A percentile compares a stretch with the other conserved stretches of the same genome.
These are phyloP conservation scores for Salix koriyanagi DNA, from an alignment of 345 rosid species.

Conservation along the genomic window DNA sequence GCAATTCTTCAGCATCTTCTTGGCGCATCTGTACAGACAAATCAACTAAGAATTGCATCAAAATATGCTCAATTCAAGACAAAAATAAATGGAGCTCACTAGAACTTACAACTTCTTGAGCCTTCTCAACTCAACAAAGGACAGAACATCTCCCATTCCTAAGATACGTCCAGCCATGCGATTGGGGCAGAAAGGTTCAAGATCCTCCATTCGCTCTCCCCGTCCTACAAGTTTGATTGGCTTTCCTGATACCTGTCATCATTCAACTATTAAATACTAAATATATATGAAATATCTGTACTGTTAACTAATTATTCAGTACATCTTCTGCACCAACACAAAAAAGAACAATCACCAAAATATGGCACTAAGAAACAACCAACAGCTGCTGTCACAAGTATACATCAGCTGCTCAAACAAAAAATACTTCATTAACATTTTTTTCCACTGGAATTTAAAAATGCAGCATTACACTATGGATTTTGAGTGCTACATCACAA, in stretches of 20 bases:
- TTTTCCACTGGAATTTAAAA: not conserved
- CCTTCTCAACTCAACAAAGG: constrained; percentile 81
- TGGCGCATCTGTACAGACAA: constrained; percentile 60
- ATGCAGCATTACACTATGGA: not conserved
- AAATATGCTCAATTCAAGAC: not conserved
- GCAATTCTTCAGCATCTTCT: constrained; percentile 97
- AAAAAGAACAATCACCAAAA: not conserved
- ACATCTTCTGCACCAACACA: constrained; percentile 1
- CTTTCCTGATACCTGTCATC: constrained; percentile 79
- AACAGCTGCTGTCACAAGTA: not conserved
- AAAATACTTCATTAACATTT: not conserved
- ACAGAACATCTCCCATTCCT: constrained; percentile 98
- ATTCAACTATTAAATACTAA: constrained; percentile 10
- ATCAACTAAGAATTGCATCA: constrained; percentile 16
- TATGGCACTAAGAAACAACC: constrained; percentile 6
- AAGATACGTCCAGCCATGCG: constrained; percentile 97
- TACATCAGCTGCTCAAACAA: not conserved
- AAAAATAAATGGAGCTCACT: constrained; percentile 9
- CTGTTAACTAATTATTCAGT: not conserved
- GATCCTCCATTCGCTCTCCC: constrained; percentile 96
- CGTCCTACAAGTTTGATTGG: constrained; percentile 97
- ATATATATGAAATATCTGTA: not conserved
- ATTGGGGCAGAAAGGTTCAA: constrained; percentile 94
- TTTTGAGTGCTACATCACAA: not conserved
- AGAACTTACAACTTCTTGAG: constrained; percentile 83